Evolutionary conservation across 345 rosid genomes (phyloP).

Genomic region (Ceriops zippeliana): DNA sequence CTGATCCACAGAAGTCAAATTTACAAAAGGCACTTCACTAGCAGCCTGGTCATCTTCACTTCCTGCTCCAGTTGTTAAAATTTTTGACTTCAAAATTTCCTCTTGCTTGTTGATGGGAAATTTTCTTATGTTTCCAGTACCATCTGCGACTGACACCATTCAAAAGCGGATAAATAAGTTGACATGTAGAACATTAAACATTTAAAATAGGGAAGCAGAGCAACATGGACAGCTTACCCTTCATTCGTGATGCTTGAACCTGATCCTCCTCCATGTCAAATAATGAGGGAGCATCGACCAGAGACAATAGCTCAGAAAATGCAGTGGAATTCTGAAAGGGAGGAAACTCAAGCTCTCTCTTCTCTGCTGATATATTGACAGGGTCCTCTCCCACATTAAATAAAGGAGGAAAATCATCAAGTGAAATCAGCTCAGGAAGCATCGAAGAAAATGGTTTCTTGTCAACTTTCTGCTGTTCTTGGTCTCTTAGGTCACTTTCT

Average conservation of each 20-base stretch:
- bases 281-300: slow-evolving; percentile 38
- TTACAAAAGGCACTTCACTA: slow-evolving; percentile 19
- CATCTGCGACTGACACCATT: slow-evolving; percentile 33
- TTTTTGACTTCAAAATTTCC: slow-evolving; percentile 27
- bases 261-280: slow-evolving; percentile 19
- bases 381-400: slow-evolving; percentile 15
- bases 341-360: slow-evolving; percentile 12
- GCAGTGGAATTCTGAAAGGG: slow-evolving; percentile 21
- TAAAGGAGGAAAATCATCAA: slow-evolving; percentile 32
- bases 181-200: slow-evolving; percentile 4
- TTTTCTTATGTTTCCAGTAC: slow-evolving; percentile 19
- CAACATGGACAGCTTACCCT: slow-evolving; percentile 24
- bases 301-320: slow-evolving; percentile 39
- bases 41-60: slow-evolving; percentile 14
- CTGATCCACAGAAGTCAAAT: slow-evolving; percentile 13
- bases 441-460: slow-evolving; percentile 15
- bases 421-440: slow-evolving; percentile 30
- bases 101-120: slow-evolving; percentile 26
- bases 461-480: slow-evolving; percentile 22
- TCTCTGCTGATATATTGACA: slow-evolving; percentile 2
- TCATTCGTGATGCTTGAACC: slow-evolving; percentile 16
- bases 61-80: slow-evolving; percentile 14
- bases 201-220: not conserved
- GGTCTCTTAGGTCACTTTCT: slow-evolving; percentile 10
- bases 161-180: slow-evolving; percentile 11